Evolutionary conservation across 371 early-diverging fungal genomes (phyloP).

Genomic region (Basidiobolus meristosporus): DNA sequence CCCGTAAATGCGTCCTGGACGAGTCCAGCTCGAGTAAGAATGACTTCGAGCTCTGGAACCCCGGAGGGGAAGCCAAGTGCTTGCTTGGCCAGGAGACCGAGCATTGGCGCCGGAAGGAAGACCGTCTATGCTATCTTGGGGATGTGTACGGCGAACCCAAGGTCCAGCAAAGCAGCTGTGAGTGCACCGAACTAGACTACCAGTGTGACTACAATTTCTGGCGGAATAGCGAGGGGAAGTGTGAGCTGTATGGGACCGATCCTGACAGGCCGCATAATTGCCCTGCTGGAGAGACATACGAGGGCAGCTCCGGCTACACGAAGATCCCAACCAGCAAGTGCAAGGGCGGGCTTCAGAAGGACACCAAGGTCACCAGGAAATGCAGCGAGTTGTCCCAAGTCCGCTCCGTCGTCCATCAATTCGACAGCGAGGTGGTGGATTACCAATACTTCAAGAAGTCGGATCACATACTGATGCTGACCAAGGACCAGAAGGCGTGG

Average conservation of each 20-base stretch:
- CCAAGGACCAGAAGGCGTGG: slow-evolving; percentile 28
- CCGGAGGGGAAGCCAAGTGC: slow-evolving; percentile 19
- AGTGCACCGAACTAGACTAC: slow-evolving; percentile 51
- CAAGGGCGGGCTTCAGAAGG: slow-evolving; percentile 36
- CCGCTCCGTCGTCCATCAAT: no score
- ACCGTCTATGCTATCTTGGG: slow-evolving; percentile 46
- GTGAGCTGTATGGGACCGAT: slow-evolving; percentile 38
- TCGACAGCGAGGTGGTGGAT: slow-evolving; percentile 24
- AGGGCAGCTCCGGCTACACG: slow-evolving; percentile 48
- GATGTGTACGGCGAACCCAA: no score
- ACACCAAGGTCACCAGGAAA: slow-evolving; percentile 23
- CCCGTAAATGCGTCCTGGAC: not conserved
- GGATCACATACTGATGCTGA: slow-evolving; percentile 28
- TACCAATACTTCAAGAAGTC: slow-evolving; percentile 45
- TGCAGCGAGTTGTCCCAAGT: slow-evolving; percentile 18
- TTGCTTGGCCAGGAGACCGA: slow-evolving; percentile 28
- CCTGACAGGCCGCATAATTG: slow-evolving; percentile 45
- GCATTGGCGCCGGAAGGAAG: slow-evolving; percentile 64
- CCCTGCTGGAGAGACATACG: slow-evolving; percentile 21
- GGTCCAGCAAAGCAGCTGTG: no score
- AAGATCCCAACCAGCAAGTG: slow-evolving; percentile 34
- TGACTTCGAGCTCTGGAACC: slow-evolving; percentile 64
- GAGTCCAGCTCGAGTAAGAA: slow-evolving; percentile 13
- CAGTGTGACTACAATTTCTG: slow-evolving; percentile 71
- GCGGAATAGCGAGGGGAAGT: slow-evolving; percentile 33